Evolutionary conservation across 176 grass and related monocot species (phyloP).

Genomic region (Carex pumila): DNA sequence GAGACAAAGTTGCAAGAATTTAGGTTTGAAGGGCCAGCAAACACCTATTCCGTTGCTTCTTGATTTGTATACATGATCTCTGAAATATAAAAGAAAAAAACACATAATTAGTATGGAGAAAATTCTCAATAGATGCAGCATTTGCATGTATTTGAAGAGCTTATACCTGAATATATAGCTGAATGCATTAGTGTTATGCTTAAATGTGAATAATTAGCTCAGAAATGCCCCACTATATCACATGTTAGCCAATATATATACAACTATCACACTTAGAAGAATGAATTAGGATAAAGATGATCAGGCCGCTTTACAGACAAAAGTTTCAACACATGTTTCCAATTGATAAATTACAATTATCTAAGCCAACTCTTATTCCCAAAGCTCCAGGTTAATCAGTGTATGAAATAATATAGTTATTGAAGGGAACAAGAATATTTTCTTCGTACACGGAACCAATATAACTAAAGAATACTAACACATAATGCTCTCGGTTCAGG

Average conservation of each 20-base stretch:
- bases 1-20: constrained; percentile 57
- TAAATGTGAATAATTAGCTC: constrained; percentile 21
- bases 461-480: background rate
- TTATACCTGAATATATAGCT: constrained; percentile 15
- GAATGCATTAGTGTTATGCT: constrained; percentile 18
- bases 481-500: background rate
- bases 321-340: background rate
- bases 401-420: background rate
- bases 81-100: constrained; percentile 35
- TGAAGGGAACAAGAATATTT: background rate
- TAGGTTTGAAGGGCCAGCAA: constrained; percentile 72
- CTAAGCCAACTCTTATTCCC: background rate
- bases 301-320: background rate
- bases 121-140: constrained; percentile 10
- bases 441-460: background rate
- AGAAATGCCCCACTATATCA: constrained; percentile 31
- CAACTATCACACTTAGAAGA: constrained; percentile 23
- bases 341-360: background rate
- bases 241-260: constrained; percentile 30
- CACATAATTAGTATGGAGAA: constrained; percentile 36
- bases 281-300: background rate
- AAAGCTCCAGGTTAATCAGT: background rate
- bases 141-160: background rate
- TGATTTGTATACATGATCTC: constrained; percentile 75
- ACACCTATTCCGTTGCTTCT: constrained; percentile 64